Base-by-base conservation (phyloP, 164 flowering plant species). In the Paratinospora sagittata region DNA sequence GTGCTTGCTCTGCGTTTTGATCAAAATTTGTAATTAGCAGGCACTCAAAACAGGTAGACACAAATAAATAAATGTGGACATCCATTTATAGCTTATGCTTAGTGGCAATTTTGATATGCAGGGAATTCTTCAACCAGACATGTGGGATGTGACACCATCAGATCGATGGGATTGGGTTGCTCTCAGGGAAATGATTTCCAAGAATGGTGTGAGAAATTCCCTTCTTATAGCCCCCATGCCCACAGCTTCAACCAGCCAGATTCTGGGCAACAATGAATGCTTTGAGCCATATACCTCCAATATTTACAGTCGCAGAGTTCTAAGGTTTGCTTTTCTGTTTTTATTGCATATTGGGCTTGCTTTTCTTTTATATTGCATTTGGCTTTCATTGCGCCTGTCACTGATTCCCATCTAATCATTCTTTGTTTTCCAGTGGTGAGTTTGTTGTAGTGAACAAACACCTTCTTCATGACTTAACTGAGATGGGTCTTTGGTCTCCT, bases 211-310 rank as follows among this genome's bases (percentile, higher is more conserved):
- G 21, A 82, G 97, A 70, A 95, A 95, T 76, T 95, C 99, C 26
- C 97, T 95, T 78, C 92, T 92, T 66, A 79, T 96, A 27, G 96
- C 97, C 26, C 97, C 96, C 8, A 95, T 93, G 99, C 99, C 99
- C 11, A 95, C 99, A 81, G 99, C 99, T 66, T 95, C 99, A 71
- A 95, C 99, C 70, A 95, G 98, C 78, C 99, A 95, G 81, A 91
- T 95, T 76, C 93, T 95, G 75, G 99, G 99, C 63, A 95, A 95
- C 77, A 95, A 95, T 76, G 98, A 92, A 73, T 95, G 99, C 73
- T 95, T 95, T 82, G 99, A 95, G 79, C 99, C 98, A 63, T 95
- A 95, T 72, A 95, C 99, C 69, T 95, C 98, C 69, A 95, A 95
- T 66, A 92, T 95, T 71, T 95, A 95, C 77, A 91, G 90, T 71